Evolutionary conservation across 768 basidiomycete genomes (phyloP).

Genomic region (Rhodotorula taiwanensis): DNA sequence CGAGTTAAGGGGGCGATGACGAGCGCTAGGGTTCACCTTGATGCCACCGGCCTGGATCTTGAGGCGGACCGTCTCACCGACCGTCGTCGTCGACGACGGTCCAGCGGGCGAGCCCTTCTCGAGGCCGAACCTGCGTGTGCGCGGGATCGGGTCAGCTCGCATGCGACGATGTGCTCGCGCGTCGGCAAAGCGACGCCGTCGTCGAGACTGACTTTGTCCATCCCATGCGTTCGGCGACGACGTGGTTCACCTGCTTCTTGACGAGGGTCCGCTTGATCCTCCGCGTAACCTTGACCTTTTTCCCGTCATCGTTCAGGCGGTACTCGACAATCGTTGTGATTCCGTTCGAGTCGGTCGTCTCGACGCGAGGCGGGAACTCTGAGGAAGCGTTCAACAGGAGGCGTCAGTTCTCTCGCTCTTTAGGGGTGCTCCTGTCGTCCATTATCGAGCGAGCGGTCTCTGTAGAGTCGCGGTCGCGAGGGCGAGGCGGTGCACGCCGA

Average conservation of each 20-base stretch:
- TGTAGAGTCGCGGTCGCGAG: too few species aligned
- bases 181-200: not conserved
- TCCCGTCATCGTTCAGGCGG: conserved; percentile 79
- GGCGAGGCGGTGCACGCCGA: too few species aligned
- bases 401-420: too few species aligned
- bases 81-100: conserved; percentile 77
- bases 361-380: conserved; percentile 49
- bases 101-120: conserved; percentile 82
- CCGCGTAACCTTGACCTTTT: conserved; percentile 89
- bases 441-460: not conserved
- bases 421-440: too few species aligned
- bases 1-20: too few species aligned
- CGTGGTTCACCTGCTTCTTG: conserved; percentile 86
- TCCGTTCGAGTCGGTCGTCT: conserved; percentile 75
- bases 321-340: conserved; percentile 78
- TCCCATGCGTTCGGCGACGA: conserved; percentile 83
- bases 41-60: conserved; percentile 54
- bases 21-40: conserved; percentile 51
- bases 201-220: conserved; percentile 55
- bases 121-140: conserved; percentile 59
- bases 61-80: conserved; percentile 65
- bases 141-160: too few species aligned
- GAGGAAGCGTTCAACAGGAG: conserved; percentile 38
- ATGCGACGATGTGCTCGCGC: not conserved
- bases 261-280: conserved; percentile 78